Base-by-base conservation (phyloP, 129 eudicot genomes). In the Ambrosia trifida region DNA sequence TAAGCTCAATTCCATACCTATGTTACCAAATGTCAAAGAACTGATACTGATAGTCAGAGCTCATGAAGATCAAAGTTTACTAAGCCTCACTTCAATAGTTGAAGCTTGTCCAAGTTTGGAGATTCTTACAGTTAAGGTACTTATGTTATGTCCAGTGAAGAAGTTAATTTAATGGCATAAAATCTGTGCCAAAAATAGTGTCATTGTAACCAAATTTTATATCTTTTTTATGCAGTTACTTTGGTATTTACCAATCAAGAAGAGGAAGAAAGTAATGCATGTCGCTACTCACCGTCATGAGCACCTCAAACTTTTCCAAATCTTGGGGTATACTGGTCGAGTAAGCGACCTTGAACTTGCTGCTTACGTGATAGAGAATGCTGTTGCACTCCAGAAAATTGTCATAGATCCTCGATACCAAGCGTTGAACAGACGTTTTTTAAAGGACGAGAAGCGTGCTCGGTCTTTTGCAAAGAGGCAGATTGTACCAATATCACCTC, bases 91-190 rank as follows among this genome's bases (percentile, higher is more conserved):
- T 63, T 64, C 81, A 44, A 19, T 81, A 4, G 13, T 70, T 11
- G 18, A 78, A 72, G 84, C 79, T 6, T 75, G 83, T 47, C 84
- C 89, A 18, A 40, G 50, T 40, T 72, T 85, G 77, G 72, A 78
- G 60, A 76, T 47, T 61, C 76, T 85, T 67, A 75, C 71, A 41
- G 17, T 85, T 72, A 62, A 81, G 84, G 84, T 85, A 68, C n/a
- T 9, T 43, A 41, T 64, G 32, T 36, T 17, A 36, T 10, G 28
- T 17, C 30, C 31, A 43, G 7, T 38, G 0, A 38, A 38, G 43
- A 38, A 3, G 43, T 6, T 38, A 5, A 38, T 38, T 38, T 38
- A 38, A 38, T 38, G 43, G 43, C 7, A 38, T 38, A 5, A 38
- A 32, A 38, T 0, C 43, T 38, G 43, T 38, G 8, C 9, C 43